A percentile compares a stretch with the other conserved stretches of the same genome.
These are phyloP conservation scores for Kwoniella europaea DNA, from an alignment of 768 basidiomycete genomes.

Conservation along the genomic window DNA sequence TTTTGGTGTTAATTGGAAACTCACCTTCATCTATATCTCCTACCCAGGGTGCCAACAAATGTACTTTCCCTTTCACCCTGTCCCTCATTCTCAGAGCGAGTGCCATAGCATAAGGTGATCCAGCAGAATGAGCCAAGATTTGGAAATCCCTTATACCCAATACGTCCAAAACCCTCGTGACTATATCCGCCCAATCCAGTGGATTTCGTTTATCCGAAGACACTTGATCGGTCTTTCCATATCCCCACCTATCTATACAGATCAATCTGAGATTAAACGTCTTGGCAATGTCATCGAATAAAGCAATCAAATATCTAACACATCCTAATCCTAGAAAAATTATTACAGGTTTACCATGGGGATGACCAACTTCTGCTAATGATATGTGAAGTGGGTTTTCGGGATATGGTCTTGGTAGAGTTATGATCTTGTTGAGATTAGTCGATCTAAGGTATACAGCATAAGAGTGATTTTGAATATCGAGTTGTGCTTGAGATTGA, in stretches of 20 bases:
- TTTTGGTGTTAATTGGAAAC: slow-evolving; percentile 52
- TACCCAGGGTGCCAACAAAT: slow-evolving; percentile 94
- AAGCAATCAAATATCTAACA: slow-evolving; percentile 89
- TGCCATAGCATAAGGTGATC: slow-evolving; percentile 90
- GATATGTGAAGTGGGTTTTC: slow-evolving; percentile 79
- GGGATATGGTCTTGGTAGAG: slow-evolving; percentile 78
- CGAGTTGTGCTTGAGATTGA: slow-evolving; percentile 16
- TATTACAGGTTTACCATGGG: slow-evolving; percentile 83
- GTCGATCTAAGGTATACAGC: slow-evolving; percentile 87
- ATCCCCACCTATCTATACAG: slow-evolving; percentile 93
- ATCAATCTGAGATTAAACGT: slow-evolving; percentile 84
- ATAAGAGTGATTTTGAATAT: slow-evolving; percentile 59
- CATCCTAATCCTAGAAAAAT: slow-evolving; percentile 93
- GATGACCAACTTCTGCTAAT: slow-evolving; percentile 86
- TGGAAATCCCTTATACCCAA: slow-evolving; percentile 78
- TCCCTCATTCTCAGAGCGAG: slow-evolving; percentile 76
- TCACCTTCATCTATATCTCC: slow-evolving; percentile 80
- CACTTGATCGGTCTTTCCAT: slow-evolving; percentile 78
- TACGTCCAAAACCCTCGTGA: slow-evolving; percentile 85
- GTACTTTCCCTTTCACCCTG: slow-evolving; percentile 80
- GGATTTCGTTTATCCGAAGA: slow-evolving; percentile 72
- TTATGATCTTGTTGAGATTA: slow-evolving; percentile 78
- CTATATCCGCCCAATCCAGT: slow-evolving; percentile 85
- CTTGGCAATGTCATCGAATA: slow-evolving; percentile 95
- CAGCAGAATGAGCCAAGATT: slow-evolving; percentile 93